A percentile compares a stretch with the other conserved stretches of the same genome.
These are phyloP conservation scores for Heliamphora ciliata DNA, from an alignment of 179 eudicot species.

Conservation along the genomic window DNA sequence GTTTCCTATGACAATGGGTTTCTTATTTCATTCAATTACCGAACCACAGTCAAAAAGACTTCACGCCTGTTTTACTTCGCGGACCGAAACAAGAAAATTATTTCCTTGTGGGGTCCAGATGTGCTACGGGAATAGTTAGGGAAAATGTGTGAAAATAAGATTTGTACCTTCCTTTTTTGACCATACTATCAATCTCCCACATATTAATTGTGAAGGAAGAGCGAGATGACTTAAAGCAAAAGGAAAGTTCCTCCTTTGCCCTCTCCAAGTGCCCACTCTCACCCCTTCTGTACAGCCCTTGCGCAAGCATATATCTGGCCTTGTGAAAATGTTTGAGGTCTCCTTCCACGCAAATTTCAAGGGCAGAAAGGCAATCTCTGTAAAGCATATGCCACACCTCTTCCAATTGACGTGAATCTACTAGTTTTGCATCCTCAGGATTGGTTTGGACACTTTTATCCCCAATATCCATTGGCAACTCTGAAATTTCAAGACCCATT, in stretches of 20 bases:
- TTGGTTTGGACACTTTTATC: conserved; percentile 21
- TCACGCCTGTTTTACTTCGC: neutral
- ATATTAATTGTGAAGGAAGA: conserved; percentile 92
- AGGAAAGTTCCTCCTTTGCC: conserved; percentile 92
- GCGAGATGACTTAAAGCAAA: conserved; percentile 97
- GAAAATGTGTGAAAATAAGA: conserved; percentile 9
- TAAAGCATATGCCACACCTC: conserved; percentile 72
- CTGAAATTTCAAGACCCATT: conserved; percentile 30
- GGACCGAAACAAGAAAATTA: neutral
- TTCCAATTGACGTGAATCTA: conserved; percentile 35
- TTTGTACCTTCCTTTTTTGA: conserved; percentile 87
- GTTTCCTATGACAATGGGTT: neutral
- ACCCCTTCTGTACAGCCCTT: conserved; percentile 76
- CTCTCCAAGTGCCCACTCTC: conserved; percentile 63
- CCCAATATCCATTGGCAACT: conserved; percentile 25
- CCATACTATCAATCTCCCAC: conserved; percentile 99
- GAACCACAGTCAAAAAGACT: neutral
- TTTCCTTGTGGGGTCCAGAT: neutral
- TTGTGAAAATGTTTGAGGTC: conserved; percentile 98
- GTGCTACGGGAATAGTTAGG: neutral
- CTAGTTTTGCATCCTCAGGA: conserved; percentile 25
- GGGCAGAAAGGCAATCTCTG: conserved; percentile 86
- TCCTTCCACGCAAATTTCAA: conserved; percentile 84
- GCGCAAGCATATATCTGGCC: conserved; percentile 98
- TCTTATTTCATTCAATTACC: neutral